Evolutionary conservation across 371 early-diverging fungal species (phyloP).

Genomic region (Apophysomyces sp.): DNA sequence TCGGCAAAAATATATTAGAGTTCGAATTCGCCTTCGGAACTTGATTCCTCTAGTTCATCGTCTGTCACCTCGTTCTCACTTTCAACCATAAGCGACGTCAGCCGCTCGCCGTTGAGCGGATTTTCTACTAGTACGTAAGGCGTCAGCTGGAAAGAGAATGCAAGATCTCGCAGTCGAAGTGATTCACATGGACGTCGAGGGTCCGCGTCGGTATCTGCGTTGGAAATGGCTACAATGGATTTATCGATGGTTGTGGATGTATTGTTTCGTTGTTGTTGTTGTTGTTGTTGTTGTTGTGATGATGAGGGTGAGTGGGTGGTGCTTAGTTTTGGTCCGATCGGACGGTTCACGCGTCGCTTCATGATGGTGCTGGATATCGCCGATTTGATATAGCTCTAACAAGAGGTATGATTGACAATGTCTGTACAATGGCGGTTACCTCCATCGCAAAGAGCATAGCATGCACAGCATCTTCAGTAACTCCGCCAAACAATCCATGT

Average conservation of each 20-base stretch:
- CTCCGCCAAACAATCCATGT: constrained; percentile 69
- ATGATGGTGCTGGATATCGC: constrained; percentile 69
- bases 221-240: background rate
- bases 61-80: constrained; percentile 55
- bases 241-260: constrained; percentile 4
- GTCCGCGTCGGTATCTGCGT: background rate
- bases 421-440: constrained; percentile 26
- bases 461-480: constrained; percentile 64
- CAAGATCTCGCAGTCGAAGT: constrained; percentile 50
- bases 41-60: constrained; percentile 22
- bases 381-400: constrained; percentile 68
- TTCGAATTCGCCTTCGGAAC: constrained; percentile 29
- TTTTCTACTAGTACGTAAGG: constrained; percentile 71
- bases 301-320: constrained; percentile 21
- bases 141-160: constrained; percentile 66
- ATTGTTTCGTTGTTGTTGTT: background rate
- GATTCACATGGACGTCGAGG: constrained; percentile 4
- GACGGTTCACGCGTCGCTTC: constrained; percentile 67
- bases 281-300: too few species aligned
- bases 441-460: constrained; percentile 74
- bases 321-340: constrained; percentile 48
- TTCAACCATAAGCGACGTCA: constrained; percentile 57
- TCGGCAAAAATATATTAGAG: constrained; percentile 3
- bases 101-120: constrained; percentile 65
- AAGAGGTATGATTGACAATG: background rate